Evolutionary conservation across 805 yeast genomes (phyloP).

Genomic region (Spathaspora girioi): DNA sequence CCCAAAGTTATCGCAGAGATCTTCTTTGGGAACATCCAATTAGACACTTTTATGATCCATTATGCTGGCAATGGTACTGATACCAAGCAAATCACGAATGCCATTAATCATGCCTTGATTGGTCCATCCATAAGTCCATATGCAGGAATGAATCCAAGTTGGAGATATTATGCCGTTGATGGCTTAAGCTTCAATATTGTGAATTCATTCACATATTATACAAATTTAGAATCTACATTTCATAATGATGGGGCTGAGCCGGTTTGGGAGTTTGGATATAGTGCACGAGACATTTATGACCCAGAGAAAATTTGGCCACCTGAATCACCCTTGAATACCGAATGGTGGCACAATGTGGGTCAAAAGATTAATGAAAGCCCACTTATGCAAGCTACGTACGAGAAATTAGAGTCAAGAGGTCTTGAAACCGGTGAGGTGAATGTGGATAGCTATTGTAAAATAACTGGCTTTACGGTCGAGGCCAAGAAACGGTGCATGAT

Average conservation of each 20-base stretch:
- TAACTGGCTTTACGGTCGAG: constrained; percentile 17
- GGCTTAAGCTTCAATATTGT: constrained; percentile 54
- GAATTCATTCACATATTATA: constrained; percentile 57
- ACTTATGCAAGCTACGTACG: constrained; percentile 4
- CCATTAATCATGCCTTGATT: constrained; percentile 59
- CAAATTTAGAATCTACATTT: constrained; percentile 58
- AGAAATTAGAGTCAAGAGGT: constrained; percentile 36
- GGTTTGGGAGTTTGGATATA: constrained; percentile 59
- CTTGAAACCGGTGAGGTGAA: constrained; percentile 32
- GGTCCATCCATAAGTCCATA: constrained; percentile 65
- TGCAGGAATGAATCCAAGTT: constrained; percentile 59
- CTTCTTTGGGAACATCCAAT: constrained; percentile 71
- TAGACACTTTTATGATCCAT: constrained; percentile 61
- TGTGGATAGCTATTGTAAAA: constrained; percentile 18
- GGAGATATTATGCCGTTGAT: constrained; percentile 72
- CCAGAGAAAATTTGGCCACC: constrained; percentile 54
- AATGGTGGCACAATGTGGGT: constrained; percentile 54
- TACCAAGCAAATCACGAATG: constrained; percentile 30
- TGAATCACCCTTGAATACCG: constrained; percentile 58
- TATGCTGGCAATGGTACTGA: constrained; percentile 46
- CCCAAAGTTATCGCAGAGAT: constrained; percentile 66
- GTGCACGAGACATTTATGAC: constrained; percentile 58
- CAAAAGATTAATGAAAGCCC: constrained; percentile 26
- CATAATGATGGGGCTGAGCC: constrained; percentile 53
- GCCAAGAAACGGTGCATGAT: constrained; percentile 17